Evolutionary conservation across 176 grass and related monocot species (phyloP), one percentile per base, ranked within the genome.

Genomic region (Olyra latifolia): DNA sequence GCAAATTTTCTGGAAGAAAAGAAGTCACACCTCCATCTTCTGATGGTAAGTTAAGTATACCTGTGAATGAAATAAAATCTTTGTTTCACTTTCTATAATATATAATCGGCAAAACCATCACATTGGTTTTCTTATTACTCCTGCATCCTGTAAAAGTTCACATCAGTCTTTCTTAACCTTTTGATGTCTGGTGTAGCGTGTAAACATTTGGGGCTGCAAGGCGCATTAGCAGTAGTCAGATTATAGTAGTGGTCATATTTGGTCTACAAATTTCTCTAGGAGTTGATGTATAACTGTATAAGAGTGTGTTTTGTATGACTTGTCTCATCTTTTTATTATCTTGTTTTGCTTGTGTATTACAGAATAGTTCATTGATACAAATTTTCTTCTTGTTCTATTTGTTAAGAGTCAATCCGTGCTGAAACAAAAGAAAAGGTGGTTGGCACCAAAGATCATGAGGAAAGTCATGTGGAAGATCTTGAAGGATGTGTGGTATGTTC

Each of bases 401-500:
- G 20, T 62, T 60, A 91, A 91, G 85, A 80, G 62, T 74, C 72
- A 48, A 60, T 45, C 1, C 14, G 57, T 68, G 83, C 66, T 71
- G 69, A 65, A 58, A 77, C 22, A 27, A 61, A 82, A 73, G 46
- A 39, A 44, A 86, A 72, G 23, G 70, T 32, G n/a, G 32, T 19
- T 20, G 50, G 69, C 64, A 68, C 70, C 69, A 65, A 62, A 52
- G 22, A 80, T 58, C 27, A 39, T 43, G 73, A 54, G 14, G 92
- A 91, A 83, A 87, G 46, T 29, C 53, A 78, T 30, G 61, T 86
- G 55, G 96, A 95, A 87, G 90, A 95, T 95, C 41, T 98, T 86
- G 96, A 95, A 75, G 86, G 24, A 76, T 95, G 90, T 47, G 79
- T 98, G 92, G 96, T 98, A 90, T 48, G 71, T 73, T 61, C 25